Conservation (phyloP, 805 yeast species). For the Isabelozyma heimii region DNA sequence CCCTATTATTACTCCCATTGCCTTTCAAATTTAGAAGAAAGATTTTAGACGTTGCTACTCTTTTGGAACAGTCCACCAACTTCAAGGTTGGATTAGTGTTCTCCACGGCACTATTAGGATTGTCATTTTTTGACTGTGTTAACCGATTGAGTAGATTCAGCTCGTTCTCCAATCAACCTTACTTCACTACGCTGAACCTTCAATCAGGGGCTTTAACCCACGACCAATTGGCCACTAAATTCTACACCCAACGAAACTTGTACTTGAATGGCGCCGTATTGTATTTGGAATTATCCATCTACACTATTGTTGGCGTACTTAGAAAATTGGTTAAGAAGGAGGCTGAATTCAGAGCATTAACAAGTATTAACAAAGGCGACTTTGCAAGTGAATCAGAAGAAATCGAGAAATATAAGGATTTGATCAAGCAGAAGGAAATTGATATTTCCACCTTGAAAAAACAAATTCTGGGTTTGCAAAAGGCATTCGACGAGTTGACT, state of each 20-base stretch:
- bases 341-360: conserved; percentile 21
- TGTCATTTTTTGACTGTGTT: conserved; percentile 56
- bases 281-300: conserved; percentile 53
- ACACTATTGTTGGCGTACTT: conserved; percentile 51
- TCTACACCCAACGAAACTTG: conserved; percentile 61
- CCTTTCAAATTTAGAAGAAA: conserved; percentile 47
- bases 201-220: conserved; percentile 25
- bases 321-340: conserved; percentile 51
- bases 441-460: conserved; percentile 47
- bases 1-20: conserved; percentile 52
- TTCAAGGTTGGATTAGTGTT: conserved; percentile 45
- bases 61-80: conserved; percentile 35
- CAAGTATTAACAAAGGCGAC: conserved; percentile 8
- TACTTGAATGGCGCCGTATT: conserved; percentile 63
- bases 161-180: conserved; percentile 17
- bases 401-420: conserved; percentile 29
- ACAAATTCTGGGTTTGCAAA: conserved; percentile 52
- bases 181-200: conserved; percentile 11
- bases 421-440: conserved; percentile 37
- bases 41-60: conserved; percentile 36
- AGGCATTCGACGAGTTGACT: conserved; percentile 43
- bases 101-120: conserved; percentile 37
- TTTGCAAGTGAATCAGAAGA: conserved; percentile 19
- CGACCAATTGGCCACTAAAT: conserved; percentile 57
- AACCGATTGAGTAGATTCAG: conserved; percentile 34